A percentile compares a stretch with the other conserved stretches of the same genome.
Conservation (phyloP, 371 early-diverging fungal species). For the Parasitella parasitica region DNA sequence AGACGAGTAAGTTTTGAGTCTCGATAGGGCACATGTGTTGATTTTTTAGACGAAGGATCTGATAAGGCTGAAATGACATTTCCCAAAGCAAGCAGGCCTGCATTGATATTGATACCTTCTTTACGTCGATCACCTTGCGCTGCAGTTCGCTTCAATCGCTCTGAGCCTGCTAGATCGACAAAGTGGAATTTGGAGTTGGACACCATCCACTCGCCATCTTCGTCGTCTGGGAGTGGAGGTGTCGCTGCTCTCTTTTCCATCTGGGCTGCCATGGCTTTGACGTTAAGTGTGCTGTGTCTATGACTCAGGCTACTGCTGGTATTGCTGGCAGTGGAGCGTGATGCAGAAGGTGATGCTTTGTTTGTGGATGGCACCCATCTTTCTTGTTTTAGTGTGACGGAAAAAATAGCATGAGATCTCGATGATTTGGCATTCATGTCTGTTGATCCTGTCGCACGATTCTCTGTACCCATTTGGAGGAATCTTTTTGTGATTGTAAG, state of each 20-base stretch:
- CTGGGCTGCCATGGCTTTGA: constrained; percentile 37
- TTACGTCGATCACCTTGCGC: constrained; percentile 93
- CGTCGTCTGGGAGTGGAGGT: constrained; percentile 16
- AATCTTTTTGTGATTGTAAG: constrained; percentile 31
- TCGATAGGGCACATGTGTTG: constrained; percentile 91
- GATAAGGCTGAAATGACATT: constrained; percentile 97
- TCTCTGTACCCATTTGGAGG: constrained; percentile 78
- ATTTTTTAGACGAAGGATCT: constrained; percentile 63
- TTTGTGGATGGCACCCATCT: constrained; percentile 44
- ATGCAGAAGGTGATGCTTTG: neutral
- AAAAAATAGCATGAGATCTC: constrained; percentile 97
- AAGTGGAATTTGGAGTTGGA: constrained; percentile 92
- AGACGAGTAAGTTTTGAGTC: constrained; percentile 98
- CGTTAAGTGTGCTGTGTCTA: constrained; percentile 37
- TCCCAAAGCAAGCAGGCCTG: constrained; percentile 97
- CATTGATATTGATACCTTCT: constrained; percentile 98
- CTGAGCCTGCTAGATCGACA: constrained; percentile 99
- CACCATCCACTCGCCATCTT: constrained; percentile 46
- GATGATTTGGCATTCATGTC: constrained; percentile 97
- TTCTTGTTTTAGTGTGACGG: constrained; percentile 80
- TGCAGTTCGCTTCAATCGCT: constrained; percentile 93
- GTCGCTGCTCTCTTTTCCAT: constrained; percentile 29
- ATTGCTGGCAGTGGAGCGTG: constrained; percentile 1
- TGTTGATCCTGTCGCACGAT: constrained; percentile 92
- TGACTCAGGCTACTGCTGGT: constrained; percentile 1